Base-by-base conservation (phyloP, 179 eudicot species). In the Beta corolliflora region DNA sequence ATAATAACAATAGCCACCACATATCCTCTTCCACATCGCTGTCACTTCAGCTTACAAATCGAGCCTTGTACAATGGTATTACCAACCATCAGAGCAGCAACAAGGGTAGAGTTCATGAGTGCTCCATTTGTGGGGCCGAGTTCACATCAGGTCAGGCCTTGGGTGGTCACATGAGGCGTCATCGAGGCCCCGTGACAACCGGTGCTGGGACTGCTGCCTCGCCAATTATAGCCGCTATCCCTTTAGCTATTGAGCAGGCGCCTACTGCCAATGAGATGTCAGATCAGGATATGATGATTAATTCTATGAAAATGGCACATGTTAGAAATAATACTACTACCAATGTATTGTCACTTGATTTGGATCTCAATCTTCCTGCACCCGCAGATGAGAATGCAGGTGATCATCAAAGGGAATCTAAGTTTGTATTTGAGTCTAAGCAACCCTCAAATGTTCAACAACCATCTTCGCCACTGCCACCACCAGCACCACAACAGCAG, bases 151-250 rank as follows among this genome's bases (percentile, higher is more conserved):
- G 99, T 0, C 99, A 97, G 76, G 99, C 99, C 1, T 71, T 94
- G 48, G 99, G 99, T 0, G 99, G 99, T 0, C 99, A 96, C 88
- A 96, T 96, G 99, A 88, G 99, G 78, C 87, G 96, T 44, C 99
- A 97, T 82, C 80, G 97, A 12, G 82, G 83, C 2, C 76, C 88
- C 7, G 45, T 69, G 2, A 59, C 44, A 9, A 46, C 64, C 12
- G 14, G 75, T 0, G 75, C 83, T 3, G 73, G 72, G 2, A 23
- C 72, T 14, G 56, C 56, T 11, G 64, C 75, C 50, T 50, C 53
- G 8, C 84, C 81, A 4, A 55, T 68, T 31, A 54, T 72, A 52
- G 60, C 45, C 16, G 45, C 76, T 1, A 44, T 72, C 36, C 76
- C 76, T 21, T 11, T 72, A 72, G 16, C 68, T 1, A 78, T 66